These are phyloP conservation scores for Adansonia madagascariensis DNA, from an alignment of 441 rosid species.

Conservation along the genomic window DNA sequence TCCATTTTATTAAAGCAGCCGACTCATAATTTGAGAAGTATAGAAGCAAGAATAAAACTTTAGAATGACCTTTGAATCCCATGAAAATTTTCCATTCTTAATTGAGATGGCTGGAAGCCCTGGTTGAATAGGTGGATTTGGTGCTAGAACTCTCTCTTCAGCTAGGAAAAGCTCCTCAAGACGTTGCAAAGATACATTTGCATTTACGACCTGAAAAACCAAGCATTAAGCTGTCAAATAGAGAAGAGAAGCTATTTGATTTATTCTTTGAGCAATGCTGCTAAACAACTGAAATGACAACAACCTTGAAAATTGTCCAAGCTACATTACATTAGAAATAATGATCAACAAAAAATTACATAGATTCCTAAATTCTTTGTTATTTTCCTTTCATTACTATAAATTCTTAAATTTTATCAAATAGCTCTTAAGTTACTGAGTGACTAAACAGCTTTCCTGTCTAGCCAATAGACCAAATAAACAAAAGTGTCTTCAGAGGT, in stretches of 20 bases:
- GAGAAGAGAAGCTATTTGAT: slow-evolving; percentile 11
- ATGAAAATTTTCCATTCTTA: slow-evolving; percentile 81
- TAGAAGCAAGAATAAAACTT: slow-evolving; percentile 15
- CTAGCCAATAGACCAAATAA: slow-evolving; percentile 3
- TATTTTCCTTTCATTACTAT: neutral
- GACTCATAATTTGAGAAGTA: slow-evolving; percentile 10
- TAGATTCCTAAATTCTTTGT: neutral
- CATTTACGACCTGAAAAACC: slow-evolving; percentile 76
- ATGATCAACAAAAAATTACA: neutral
- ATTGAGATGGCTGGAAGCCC: slow-evolving; percentile 85
- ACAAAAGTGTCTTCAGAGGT: slow-evolving; percentile 10
- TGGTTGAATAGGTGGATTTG: slow-evolving; percentile 83
- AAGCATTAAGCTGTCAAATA: slow-evolving; percentile 22
- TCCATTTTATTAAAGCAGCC: neutral
- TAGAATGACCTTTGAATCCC: slow-evolving; percentile 79
- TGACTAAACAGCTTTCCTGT: neutral
- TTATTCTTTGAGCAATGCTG: slow-evolving; percentile 15
- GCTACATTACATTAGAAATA: neutral
- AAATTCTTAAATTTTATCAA: neutral
- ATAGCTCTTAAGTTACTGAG: slow-evolving; percentile 11
- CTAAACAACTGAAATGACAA: neutral
- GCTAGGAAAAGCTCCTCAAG: slow-evolving; percentile 83
- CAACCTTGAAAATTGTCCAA: neutral
- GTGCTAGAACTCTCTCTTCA: slow-evolving; percentile 79
- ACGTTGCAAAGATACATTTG: slow-evolving; percentile 89